These are phyloP conservation scores for Sergeia podlipaevii DNA, from an alignment of 208 protist species.

Conservation along the genomic window DNA sequence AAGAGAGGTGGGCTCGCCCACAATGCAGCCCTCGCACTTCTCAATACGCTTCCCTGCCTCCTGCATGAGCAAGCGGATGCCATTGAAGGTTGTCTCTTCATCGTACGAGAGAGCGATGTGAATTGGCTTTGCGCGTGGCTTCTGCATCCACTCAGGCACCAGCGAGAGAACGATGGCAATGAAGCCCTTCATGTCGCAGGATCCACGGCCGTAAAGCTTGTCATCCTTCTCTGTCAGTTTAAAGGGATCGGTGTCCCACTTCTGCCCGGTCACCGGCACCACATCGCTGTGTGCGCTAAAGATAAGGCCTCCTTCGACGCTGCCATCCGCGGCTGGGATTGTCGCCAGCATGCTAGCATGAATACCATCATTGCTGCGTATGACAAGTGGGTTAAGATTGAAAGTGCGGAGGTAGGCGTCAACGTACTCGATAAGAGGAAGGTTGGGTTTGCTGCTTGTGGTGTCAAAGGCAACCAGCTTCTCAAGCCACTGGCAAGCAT, in stretches of 20 bases:
- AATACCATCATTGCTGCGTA: slow-evolving; percentile 21
- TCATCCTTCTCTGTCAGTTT: slow-evolving; percentile 40
- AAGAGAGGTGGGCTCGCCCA: slow-evolving; percentile 53
- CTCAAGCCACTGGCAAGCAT: slow-evolving; percentile 29
- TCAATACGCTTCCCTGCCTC: slow-evolving; percentile 15
- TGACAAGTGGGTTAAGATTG: slow-evolving; percentile 20
- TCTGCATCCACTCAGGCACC: slow-evolving; percentile 23
- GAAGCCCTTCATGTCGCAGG: slow-evolving; percentile 64
- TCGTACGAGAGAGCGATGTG: slow-evolving; percentile 35
- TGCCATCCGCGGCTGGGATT: slow-evolving; percentile 33
- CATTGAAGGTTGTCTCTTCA: slow-evolving; percentile 33
- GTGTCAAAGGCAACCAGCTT: slow-evolving; percentile 61
- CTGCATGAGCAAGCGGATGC: slow-evolving; percentile 22
- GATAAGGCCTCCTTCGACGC: slow-evolving; percentile 45
- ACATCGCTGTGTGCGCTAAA: slow-evolving; percentile 63
- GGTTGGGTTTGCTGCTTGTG: slow-evolving; percentile 53
- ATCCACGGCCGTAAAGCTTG: slow-evolving; percentile 51
- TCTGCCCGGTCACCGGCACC: slow-evolving; percentile 65
- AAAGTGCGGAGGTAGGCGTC: slow-evolving; percentile 25
- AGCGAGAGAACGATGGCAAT: slow-evolving; percentile 43
- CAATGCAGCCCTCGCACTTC: slow-evolving; percentile 47
- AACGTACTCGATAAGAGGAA: slow-evolving; percentile 46
- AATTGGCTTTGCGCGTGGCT: slow-evolving; percentile 30
- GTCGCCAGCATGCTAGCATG: slow-evolving; percentile 61
- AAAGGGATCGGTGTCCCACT: slow-evolving; percentile 59